Evolutionary conservation across 2,329 filamentous ascomycete genomes (phyloP).

Genomic region (Lachnellula hyalina): DNA sequence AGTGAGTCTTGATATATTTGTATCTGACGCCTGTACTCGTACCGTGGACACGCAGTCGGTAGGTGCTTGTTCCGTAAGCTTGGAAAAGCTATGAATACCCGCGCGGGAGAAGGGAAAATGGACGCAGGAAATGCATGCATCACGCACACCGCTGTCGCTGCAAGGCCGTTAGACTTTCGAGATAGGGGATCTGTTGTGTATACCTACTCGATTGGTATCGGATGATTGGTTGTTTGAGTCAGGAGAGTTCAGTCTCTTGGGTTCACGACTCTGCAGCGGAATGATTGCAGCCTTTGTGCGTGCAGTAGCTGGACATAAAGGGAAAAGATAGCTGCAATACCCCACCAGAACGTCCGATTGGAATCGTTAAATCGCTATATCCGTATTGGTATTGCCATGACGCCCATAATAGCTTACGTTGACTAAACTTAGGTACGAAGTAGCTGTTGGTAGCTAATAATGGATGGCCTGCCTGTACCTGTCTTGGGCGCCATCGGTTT

Average conservation of each 20-base stretch:
- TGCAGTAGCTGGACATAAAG: background rate
- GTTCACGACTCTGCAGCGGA: background rate
- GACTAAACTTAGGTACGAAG: no score
- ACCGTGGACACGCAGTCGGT: conserved; percentile 5
- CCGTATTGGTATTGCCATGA: background rate
- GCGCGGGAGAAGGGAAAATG: background rate
- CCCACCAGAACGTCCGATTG: background rate
- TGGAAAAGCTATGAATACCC: background rate
- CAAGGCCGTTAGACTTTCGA: background rate
- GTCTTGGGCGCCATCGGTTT: background rate
- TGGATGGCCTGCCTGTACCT: background rate
- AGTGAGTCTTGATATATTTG: background rate
- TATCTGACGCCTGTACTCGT: background rate
- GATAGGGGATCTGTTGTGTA: background rate
- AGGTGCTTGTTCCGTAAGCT: conserved; percentile 4
- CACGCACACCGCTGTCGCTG: background rate
- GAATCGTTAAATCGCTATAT: background rate
- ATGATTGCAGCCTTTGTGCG: background rate
- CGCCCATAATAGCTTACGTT: background rate
- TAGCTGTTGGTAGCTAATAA: no score
- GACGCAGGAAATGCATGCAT: background rate
- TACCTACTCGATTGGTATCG: background rate
- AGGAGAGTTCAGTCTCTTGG: background rate
- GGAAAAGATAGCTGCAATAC: background rate
- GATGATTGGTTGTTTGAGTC: background rate